A percentile compares a stretch with the other conserved stretches of the same genome.
Evolutionary conservation across 352 stramenopile genomes (phyloP).

Genomic region (Phytophthora sojae): DNA sequence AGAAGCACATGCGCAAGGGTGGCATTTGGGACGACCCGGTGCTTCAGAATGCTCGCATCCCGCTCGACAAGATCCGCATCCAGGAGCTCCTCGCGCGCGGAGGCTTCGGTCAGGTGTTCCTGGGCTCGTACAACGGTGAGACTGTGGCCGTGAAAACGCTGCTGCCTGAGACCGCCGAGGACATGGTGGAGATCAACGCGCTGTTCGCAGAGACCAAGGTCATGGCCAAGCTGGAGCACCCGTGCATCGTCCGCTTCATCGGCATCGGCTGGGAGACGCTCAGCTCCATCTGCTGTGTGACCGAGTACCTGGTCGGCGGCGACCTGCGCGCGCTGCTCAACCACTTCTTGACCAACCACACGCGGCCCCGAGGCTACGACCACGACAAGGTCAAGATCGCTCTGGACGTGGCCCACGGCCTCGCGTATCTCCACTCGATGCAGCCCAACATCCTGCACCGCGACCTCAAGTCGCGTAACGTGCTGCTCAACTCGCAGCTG

Average conservation of each 20-base stretch:
- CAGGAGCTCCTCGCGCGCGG: constrained; percentile 54
- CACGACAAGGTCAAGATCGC: constrained; percentile 63
- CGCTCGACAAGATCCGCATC: constrained; percentile 51
- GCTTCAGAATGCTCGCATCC: constrained; percentile 49
- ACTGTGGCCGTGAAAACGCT: constrained; percentile 69
- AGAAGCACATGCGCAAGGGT: constrained; percentile 32
- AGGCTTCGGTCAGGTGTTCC: constrained; percentile 62
- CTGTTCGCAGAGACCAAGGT: constrained; percentile 67
- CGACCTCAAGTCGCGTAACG: constrained; percentile 86
- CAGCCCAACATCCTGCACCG: constrained; percentile 59
- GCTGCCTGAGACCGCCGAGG: constrained; percentile 51
- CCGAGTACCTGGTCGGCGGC: constrained; percentile 56
- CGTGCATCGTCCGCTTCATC: constrained; percentile 70
- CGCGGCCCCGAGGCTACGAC: constrained; percentile 46
- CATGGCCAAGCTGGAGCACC: constrained; percentile 65
- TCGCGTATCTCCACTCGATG: constrained; percentile 65
- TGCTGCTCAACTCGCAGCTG: constrained; percentile 59
- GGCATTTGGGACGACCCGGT: constrained; percentile 53
- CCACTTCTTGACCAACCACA: constrained; percentile 36
- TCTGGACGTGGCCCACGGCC: constrained; percentile 46
- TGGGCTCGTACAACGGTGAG: constrained; percentile 51
- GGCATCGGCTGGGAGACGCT: constrained; percentile 68
- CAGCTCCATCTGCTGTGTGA: constrained; percentile 52
- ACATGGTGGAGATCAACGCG: constrained; percentile 60
- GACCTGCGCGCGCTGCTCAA: constrained; percentile 54